Conservation (phyloP, 2,329 filamentous ascomycete species). For the Colletotrichum lini region DNA sequence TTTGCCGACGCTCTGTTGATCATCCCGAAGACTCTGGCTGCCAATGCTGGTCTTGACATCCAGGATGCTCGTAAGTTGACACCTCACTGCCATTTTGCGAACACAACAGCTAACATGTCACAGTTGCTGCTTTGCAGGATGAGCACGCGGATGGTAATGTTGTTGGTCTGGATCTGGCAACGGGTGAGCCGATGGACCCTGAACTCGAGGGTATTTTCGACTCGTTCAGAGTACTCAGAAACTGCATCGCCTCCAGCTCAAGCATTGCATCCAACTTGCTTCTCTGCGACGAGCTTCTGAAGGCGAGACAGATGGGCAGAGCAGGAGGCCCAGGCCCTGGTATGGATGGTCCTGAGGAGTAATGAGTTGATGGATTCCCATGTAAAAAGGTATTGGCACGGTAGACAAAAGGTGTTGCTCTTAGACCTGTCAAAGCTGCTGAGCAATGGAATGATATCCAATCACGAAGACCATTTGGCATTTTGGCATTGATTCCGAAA, state of each 20-base stretch:
- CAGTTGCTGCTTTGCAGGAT: constrained; percentile 89
- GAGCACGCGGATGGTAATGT: constrained; percentile 87
- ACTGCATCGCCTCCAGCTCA: constrained; percentile 92
- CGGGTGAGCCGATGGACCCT: constrained; percentile 95
- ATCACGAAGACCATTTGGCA: constrained; percentile 10
- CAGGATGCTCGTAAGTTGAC: constrained; percentile 87
- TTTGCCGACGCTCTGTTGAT: constrained; percentile 96
- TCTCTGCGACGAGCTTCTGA: constrained; percentile 96
- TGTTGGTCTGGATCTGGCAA: constrained; percentile 88
- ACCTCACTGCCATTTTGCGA: background rate
- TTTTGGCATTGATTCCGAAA: background rate
- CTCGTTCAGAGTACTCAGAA: constrained; percentile 94
- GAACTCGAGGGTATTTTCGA: constrained; percentile 94
- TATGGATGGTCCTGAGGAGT: constrained; percentile 73
- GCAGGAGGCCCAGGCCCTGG: constrained; percentile 73
- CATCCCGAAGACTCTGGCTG: constrained; percentile 97
- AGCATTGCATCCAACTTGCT: constrained; percentile 96
- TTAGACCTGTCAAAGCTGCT: constrained; percentile 41
- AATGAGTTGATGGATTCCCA: constrained; percentile 49
- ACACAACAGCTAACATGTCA: background rate
- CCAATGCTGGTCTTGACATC: constrained; percentile 96
- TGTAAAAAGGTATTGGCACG: constrained; percentile 59
- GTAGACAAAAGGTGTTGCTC: constrained; percentile 54
- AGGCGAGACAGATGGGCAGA: constrained; percentile 94
- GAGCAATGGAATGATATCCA: constrained; percentile 43